A percentile compares a stretch with the other conserved stretches of the same genome.
Conservation (phyloP, 2,329 filamentous ascomycete genomes). For the Penicillium sclerotigenum region DNA sequence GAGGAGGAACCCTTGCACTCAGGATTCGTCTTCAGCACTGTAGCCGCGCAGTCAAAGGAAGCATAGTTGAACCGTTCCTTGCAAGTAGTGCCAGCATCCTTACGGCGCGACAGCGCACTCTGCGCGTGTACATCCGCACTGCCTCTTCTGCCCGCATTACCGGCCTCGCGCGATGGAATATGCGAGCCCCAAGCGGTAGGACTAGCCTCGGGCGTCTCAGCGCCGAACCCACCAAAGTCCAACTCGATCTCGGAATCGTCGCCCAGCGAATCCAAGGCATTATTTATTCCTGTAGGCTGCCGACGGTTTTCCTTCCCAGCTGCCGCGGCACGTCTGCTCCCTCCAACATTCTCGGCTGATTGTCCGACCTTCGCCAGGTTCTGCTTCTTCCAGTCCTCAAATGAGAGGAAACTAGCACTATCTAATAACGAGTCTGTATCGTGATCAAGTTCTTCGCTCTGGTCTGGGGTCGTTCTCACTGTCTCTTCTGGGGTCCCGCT, state of each 20-base stretch:
- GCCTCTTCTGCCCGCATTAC: neutral
- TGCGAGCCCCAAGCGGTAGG: slow-evolving; percentile 31
- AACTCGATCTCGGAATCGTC: slow-evolving; percentile 85
- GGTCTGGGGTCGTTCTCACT: neutral
- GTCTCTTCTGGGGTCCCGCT: slow-evolving; percentile 1
- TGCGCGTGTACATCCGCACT: slow-evolving; percentile 37
- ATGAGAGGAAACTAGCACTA: slow-evolving; percentile 84
- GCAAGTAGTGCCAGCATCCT: slow-evolving; percentile 94
- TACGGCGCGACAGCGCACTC: slow-evolving; percentile 62
- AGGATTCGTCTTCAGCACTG: slow-evolving; percentile 81
- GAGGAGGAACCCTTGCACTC: slow-evolving; percentile 85
- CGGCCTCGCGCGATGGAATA: slow-evolving; percentile 26
- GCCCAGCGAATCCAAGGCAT: slow-evolving; percentile 73
- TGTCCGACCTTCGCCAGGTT: slow-evolving; percentile 85
- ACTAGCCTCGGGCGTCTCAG: slow-evolving; percentile 41
- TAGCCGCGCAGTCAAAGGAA: slow-evolving; percentile 94
- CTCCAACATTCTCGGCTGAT: slow-evolving; percentile 64
- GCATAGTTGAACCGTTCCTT: slow-evolving; percentile 98
- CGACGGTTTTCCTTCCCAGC: slow-evolving; percentile 51
- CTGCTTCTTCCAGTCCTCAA: slow-evolving; percentile 97
- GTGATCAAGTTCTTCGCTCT: slow-evolving; percentile 41
- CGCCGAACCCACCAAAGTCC: slow-evolving; percentile 63
- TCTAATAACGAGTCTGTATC: slow-evolving; percentile 66
- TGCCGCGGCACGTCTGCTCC: slow-evolving; percentile 49
- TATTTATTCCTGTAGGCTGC: slow-evolving; percentile 52